Conservation (phyloP, 176 grass and related monocot species). For the Triticum dicoccoides region DNA sequence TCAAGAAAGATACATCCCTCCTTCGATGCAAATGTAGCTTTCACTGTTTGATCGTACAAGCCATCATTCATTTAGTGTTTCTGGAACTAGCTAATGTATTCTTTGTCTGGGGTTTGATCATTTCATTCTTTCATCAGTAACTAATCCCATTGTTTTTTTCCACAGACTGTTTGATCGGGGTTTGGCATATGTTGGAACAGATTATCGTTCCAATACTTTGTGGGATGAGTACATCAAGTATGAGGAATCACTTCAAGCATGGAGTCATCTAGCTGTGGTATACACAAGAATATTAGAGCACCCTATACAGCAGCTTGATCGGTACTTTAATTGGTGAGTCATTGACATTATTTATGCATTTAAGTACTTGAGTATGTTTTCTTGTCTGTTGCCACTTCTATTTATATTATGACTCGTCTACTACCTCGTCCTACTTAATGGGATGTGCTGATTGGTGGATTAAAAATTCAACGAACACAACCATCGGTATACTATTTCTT, state of each 20-base stretch:
- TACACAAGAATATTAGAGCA: slow-evolving; percentile 93
- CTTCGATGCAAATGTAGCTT: slow-evolving; percentile 31
- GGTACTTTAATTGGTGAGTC: slow-evolving; percentile 89
- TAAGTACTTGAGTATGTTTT: not conserved
- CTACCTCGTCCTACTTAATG: not conserved
- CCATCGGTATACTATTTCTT: not conserved
- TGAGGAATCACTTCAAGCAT: slow-evolving; percentile 96
- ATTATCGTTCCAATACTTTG: slow-evolving; percentile 81
- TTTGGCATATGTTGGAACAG: slow-evolving; percentile 95
- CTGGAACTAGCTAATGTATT: not conserved
- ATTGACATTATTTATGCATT: not conserved
- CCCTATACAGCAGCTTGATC: slow-evolving; percentile 95
- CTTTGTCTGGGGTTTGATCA: not conserved
- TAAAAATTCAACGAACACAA: not conserved
- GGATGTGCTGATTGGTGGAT: not conserved
- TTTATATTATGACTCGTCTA: not conserved
- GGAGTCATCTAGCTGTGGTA: slow-evolving; percentile 86
- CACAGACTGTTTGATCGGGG: slow-evolving; percentile 90
- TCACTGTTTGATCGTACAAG: not conserved
- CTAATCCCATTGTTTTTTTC: slow-evolving; percentile 12
- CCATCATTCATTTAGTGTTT: not conserved
- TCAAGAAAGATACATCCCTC: slow-evolving; percentile 9
- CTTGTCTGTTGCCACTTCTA: not conserved
- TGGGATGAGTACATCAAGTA: slow-evolving; percentile 99
- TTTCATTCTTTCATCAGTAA: not conserved